Evolutionary conservation across 345 rosid genomes (phyloP), one percentile per base, ranked within the genome.

Genomic region (Salix koriyanagi): DNA sequence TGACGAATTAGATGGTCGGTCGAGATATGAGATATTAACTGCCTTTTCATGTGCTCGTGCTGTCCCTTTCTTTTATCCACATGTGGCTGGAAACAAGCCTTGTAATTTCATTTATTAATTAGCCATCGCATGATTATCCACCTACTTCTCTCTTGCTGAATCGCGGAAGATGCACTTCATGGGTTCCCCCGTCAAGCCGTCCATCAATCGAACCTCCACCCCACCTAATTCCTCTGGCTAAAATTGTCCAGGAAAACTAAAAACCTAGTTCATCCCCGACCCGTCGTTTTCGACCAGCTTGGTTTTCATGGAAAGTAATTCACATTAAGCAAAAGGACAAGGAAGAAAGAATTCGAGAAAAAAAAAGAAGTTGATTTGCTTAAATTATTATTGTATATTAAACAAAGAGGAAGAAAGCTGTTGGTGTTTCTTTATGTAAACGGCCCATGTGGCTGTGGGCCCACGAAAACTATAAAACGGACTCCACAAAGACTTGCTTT

Each of bases 371-470:
- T 68, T 71, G 71, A 39, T 77, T 30, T 71, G 73, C 75, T 65
- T 48, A 14, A 54, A 65, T 7, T 32, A 32, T 32, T 32, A 4
- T 30, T 4, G 5, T 34, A 44, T 8, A 79, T 64, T 80, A 80
- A 82, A 80, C 67, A 85, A 76, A 58, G 15, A 73, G 79, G 75
- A 66, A 30, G 41, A 9, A 50, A 50, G n/a, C 7, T 48, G 76
- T 4, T 42, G 62, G 71, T 64, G 67, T 66, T 72, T 73, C 83
- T 82, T 85, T 87, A 82, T 85, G 83, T 72, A 75, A 82, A 80
- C 79, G 52, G 61, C 86, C 88, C 91, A 84, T 85, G 88, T 88
- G 91, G 83, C 26, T 52, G 78, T 58, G 90, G 90, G 71, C 84
- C 90, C 74, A 81, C 10, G 73, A 84, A 78, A 83, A 77, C 83